Conservation (phyloP, 202 grass and related monocot species). For the Digitaria exilis region DNA sequence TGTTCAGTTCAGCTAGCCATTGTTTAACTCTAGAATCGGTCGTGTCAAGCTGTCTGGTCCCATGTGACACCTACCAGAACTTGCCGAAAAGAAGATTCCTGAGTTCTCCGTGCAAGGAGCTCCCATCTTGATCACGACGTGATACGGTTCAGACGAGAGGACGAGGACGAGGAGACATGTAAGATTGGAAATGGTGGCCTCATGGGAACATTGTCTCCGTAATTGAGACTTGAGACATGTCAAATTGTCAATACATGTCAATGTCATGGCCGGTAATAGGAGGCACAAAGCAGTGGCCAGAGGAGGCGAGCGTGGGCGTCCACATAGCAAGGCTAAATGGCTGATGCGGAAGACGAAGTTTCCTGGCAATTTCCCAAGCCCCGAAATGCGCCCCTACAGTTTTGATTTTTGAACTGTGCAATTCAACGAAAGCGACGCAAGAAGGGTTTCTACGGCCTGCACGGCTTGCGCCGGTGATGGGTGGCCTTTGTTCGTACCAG, state of each 20-base stretch:
- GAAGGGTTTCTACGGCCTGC: not conserved
- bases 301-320: not conserved
- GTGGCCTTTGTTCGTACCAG: constrained; percentile 27
- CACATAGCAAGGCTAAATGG: not conserved
- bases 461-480: not conserved
- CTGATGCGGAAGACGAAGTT: constrained; percentile 29
- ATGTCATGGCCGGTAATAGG: constrained; percentile 17
- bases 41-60: not conserved
- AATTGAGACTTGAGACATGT: not conserved
- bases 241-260: no score
- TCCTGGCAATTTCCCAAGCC: constrained; percentile 24
- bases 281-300: not conserved
- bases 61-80: constrained; percentile 13
- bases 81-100: not conserved
- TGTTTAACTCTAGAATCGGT: not conserved
- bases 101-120: no score
- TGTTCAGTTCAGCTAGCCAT: not conserved
- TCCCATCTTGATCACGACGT: not conserved
- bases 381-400: not conserved
- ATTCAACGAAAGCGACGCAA: constrained; percentile 31
- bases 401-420: not conserved
- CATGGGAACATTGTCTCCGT: not conserved
- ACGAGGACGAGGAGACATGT: no score
- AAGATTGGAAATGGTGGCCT: not conserved
- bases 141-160: constrained; percentile 17